These are phyloP conservation scores for Otatea glauca DNA, from an alignment of 176 grass and related monocot genomes.

Conservation along the genomic window DNA sequence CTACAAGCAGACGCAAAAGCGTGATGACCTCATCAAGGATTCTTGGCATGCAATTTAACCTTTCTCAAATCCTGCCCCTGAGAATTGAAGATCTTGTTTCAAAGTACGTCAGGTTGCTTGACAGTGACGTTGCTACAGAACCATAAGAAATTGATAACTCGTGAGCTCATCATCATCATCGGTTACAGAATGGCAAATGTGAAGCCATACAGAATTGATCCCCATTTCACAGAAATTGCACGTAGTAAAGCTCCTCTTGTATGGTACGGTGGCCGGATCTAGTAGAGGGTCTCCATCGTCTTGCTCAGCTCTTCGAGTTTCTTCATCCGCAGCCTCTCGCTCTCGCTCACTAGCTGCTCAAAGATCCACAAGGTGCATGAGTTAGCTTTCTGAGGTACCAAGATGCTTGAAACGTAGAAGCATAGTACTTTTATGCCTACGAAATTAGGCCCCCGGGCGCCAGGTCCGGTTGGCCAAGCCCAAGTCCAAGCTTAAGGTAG, in stretches of 20 bases:
- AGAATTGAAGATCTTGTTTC: too few species aligned
- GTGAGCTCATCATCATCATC: not conserved
- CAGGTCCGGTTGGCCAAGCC: not conserved
- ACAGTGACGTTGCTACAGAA: not conserved
- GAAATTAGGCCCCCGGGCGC: not conserved
- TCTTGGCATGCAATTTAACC: not conserved
- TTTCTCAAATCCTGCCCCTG: too few species aligned
- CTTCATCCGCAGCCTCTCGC: slow-evolving; percentile 52
- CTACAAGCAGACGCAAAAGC: not conserved
- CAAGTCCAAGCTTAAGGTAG: not conserved
- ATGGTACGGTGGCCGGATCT: not conserved
- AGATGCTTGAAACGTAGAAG: not conserved
- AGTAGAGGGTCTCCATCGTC: slow-evolving; percentile 46
- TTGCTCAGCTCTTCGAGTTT: slow-evolving; percentile 57
- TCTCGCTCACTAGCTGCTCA: slow-evolving; percentile 48
- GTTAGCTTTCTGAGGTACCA: not conserved
- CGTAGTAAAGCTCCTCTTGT: not conserved
- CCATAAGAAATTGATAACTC: not conserved
- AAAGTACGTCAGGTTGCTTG: not conserved
- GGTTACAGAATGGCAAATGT: slow-evolving; percentile 2
- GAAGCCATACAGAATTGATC: not conserved
- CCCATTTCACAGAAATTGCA: not conserved
- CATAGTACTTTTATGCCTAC: too few species aligned
- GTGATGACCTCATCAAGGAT: not conserved
- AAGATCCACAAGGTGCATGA: not conserved